These are phyloP conservation scores for Davidsoniella virescens DNA, from an alignment of 2,329 filamentous ascomycete species.

Conservation along the genomic window DNA sequence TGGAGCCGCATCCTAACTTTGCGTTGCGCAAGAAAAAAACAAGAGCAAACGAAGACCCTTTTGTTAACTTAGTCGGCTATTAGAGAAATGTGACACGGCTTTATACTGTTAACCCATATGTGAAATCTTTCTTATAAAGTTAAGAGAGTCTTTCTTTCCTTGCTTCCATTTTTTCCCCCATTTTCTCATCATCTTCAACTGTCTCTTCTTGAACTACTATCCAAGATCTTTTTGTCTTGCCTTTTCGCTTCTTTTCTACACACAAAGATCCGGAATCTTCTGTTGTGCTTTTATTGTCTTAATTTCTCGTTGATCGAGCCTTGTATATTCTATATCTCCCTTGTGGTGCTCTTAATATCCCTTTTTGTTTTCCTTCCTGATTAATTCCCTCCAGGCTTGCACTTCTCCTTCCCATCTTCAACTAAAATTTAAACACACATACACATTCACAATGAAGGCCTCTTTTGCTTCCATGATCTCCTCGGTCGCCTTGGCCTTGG, in stretches of 20 bases:
- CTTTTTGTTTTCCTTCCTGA: not conserved
- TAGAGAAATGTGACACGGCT: no score
- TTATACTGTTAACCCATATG: no score
- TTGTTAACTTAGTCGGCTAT: not conserved
- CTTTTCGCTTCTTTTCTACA: conserved; percentile 7
- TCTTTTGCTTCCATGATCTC: conserved; percentile 17
- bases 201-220: no score
- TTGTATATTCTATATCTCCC: not conserved
- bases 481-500: conserved; percentile 21
- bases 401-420: not conserved
- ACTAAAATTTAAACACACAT: not conserved
- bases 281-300: conserved; percentile 13
- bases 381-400: no score
- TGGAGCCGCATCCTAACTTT: not conserved
- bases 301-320: conserved; percentile 11
- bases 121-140: no score
- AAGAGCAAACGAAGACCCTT: not conserved
- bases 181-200: no score
- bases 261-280: conserved; percentile 5
- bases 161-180: no score
- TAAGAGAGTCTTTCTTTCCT: no score
- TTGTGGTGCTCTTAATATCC: not conserved
- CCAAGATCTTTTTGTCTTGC: not conserved
- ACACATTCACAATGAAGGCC: conserved; percentile 18
- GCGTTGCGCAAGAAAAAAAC: not conserved